Evolutionary conservation across 2,329 filamentous ascomycete species (phyloP).

Genomic region (Hypomyces perniciosus): DNA sequence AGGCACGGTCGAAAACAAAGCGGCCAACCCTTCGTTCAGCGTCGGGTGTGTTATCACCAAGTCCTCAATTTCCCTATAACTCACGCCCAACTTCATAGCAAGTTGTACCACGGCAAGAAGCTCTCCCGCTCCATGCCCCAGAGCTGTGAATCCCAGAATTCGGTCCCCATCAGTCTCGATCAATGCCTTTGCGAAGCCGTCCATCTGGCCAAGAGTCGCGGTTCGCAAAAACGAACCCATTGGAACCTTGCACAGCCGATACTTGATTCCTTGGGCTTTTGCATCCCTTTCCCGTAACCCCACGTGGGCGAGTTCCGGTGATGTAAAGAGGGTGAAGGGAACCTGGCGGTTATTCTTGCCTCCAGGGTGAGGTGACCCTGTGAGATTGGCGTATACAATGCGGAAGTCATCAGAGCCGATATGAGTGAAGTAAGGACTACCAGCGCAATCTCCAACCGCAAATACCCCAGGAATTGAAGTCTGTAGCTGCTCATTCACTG

Average conservation of each 20-base stretch:
- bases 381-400: conserved; percentile 41
- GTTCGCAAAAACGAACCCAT: conserved; percentile 46
- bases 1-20: no score
- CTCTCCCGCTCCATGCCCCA: conserved; percentile 47
- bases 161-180: conserved; percentile 41
- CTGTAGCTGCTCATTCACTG: conserved; percentile 37
- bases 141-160: conserved; percentile 47
- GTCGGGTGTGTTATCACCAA: no score
- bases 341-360: conserved; percentile 3
- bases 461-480: conserved; percentile 39
- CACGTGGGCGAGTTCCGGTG: conserved; percentile 48
- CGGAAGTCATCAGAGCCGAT: conserved; percentile 52
- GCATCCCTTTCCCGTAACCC: conserved; percentile 39
- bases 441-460: conserved; percentile 47
- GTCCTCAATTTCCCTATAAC: no score
- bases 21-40: no score
- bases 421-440: conserved; percentile 49
- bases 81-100: conserved; percentile 42
- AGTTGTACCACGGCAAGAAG: conserved; percentile 48
- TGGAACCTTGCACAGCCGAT: conserved; percentile 43
- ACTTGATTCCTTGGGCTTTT: conserved; percentile 19
- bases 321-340: conserved; percentile 47
- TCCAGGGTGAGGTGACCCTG: not conserved
- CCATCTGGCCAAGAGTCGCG: conserved; percentile 44
- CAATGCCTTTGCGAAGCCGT: conserved; percentile 47